Base-by-base conservation (phyloP, 2,329 filamentous ascomycete species). In the Malbranchea zuffiana region DNA sequence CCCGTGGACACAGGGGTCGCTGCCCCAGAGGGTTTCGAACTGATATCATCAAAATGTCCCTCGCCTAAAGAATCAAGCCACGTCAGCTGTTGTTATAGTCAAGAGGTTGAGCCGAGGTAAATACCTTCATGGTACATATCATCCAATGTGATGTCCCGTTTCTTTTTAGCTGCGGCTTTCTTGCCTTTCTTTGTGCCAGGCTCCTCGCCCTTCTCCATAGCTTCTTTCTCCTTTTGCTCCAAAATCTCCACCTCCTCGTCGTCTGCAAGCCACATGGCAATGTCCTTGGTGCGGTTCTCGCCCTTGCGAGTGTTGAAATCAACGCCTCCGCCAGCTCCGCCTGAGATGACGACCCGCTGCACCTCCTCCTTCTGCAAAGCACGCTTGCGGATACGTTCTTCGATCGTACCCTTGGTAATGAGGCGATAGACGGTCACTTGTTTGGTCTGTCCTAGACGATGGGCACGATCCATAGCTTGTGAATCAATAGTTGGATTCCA, bases 401-500 rank as follows among this genome's bases (percentile, higher is more conserved):
- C 90, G 53, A 98, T 96, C 0, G 90, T 96, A 45, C 86, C 85
- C 29, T 85, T 80, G 0, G 90, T 98, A 62, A 98, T 96, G 54
- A 98, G 79, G 47, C 90, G 84, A 62, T 96, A 98, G 7, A 98
- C 90, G 0, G 87, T 95, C 40, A 98, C 90, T 62, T 98, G 90
- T 48, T 76, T 77, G 2, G 88, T 96, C 61, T 98, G 88, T 33
- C 90, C 90, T 23, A 98, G 75, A 74, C 90, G 84, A 75, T 98
- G 90, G 8, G 90, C 90, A 60, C 90, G 82, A 61, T 98, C 90
- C 90, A 96, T 96, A 61, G 90, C 90, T 60, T 98, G 90, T 36
- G 84, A 93, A 59, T 98, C 90, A 53, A 96, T 96, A 3, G 90
- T 96, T 0, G 90, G 90, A 59, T 98, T 98, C 90, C 90, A 98